Percentiles rank a stretch among this genome's conserved stretches.
Evolutionary conservation across 441 rosid genomes (phyloP).

Genomic region (Heliophila coronopifolia): DNA sequence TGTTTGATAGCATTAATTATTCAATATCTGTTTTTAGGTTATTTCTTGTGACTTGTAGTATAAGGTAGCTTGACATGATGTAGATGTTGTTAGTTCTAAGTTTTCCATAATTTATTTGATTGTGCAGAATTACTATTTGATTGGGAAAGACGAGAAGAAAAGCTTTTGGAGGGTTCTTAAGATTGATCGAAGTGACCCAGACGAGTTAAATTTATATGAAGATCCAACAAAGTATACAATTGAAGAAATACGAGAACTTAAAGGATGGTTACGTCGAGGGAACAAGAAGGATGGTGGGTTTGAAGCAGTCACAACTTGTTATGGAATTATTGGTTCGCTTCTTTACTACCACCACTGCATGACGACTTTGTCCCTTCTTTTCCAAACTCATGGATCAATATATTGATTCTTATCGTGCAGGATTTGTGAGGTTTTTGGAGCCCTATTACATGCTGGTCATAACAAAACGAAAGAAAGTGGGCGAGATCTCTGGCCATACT

Average conservation of each 20-base stretch:
- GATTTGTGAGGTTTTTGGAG: slow-evolving; percentile 63
- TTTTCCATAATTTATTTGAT: background rate
- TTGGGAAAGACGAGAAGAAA: slow-evolving; percentile 57
- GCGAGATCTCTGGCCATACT: slow-evolving; percentile 56
- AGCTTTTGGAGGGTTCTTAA: slow-evolving; percentile 50
- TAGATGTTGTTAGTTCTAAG: slow-evolving; percentile 20
- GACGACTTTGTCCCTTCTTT: background rate
- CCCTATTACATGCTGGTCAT: slow-evolving; percentile 65
- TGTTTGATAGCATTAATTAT: background rate
- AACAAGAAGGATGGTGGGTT: slow-evolving; percentile 48
- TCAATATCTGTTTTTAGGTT: background rate
- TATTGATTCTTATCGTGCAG: slow-evolving; percentile 29
- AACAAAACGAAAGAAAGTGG: slow-evolving; percentile 56
- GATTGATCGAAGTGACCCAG: slow-evolving; percentile 48
- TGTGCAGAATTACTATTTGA: slow-evolving; percentile 58
- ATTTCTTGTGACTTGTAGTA: slow-evolving; percentile 15
- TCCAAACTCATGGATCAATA: slow-evolving; percentile 5
- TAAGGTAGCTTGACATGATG: slow-evolving; percentile 20
- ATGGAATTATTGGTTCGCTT: slow-evolving; percentile 60
- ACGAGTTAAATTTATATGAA: slow-evolving; percentile 43
- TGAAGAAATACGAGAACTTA: slow-evolving; percentile 38
- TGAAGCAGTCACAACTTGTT: slow-evolving; percentile 47
- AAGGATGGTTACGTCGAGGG: slow-evolving; percentile 43
- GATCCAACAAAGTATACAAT: slow-evolving; percentile 51
- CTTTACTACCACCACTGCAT: background rate